These are phyloP conservation scores for Stephania yunnanensis DNA, from an alignment of 164 flowering plant genomes.

Conservation along the genomic window DNA sequence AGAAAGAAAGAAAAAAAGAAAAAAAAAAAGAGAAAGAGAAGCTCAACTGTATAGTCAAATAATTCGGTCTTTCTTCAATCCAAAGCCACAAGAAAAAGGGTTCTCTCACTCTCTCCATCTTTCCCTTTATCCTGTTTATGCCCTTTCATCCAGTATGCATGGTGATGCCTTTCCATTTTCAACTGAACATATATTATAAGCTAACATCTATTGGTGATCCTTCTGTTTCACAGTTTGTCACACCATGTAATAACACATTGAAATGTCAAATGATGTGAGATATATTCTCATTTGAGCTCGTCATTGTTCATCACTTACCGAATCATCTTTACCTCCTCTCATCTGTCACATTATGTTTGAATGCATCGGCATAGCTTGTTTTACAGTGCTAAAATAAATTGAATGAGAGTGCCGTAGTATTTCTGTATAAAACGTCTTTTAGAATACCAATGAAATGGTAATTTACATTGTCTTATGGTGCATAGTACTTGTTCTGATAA, in stretches of 20 bases:
- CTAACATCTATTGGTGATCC: background rate
- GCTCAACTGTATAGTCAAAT: background rate
- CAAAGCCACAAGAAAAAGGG: conserved; percentile 3
- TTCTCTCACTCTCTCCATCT: background rate
- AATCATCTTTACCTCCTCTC: background rate
- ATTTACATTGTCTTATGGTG: background rate
- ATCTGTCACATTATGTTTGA: background rate
- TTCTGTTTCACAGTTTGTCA: background rate
- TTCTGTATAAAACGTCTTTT: no score
- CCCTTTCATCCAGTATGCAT: background rate
- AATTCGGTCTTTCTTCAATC: background rate
- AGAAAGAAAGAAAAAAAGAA: background rate
- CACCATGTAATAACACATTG: background rate
- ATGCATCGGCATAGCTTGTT: no score
- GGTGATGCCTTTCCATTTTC: background rate
- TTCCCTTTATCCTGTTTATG: background rate
- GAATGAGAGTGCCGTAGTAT: background rate
- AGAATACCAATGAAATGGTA: background rate
- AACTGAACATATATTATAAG: background rate
- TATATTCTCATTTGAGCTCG: background rate
- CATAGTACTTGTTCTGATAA: background rate
- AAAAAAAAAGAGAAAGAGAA: background rate
- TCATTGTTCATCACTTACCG: background rate
- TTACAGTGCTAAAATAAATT: no score
- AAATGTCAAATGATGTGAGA: background rate